Conservation (phyloP, 2,329 filamentous ascomycete species). For the Xylaria sp. region DNA sequence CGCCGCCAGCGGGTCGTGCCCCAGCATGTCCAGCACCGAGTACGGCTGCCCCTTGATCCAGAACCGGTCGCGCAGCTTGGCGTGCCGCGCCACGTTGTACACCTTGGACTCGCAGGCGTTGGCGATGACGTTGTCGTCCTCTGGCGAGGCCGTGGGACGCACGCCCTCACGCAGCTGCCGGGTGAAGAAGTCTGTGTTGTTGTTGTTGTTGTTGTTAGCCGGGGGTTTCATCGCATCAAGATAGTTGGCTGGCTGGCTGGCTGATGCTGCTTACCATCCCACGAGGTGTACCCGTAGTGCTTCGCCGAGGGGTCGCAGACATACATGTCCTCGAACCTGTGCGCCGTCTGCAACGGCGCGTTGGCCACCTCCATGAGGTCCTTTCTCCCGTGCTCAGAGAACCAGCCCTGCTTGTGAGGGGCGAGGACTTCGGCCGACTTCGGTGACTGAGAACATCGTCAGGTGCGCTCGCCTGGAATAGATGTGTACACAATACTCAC, state of each 20-base stretch:
- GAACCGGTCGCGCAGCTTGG: constrained; percentile 54
- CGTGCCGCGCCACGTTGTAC: constrained; percentile 42
- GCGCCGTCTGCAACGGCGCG: constrained; percentile 42
- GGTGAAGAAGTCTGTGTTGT: constrained; percentile 55
- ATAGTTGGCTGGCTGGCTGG: background rate
- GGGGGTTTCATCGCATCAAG: no score
- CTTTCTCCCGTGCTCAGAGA: constrained; percentile 50
- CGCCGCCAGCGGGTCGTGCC: constrained; percentile 46
- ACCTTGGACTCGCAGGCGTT: constrained; percentile 61
- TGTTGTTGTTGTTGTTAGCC: background rate
- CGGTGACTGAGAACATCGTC: constrained; percentile 43
- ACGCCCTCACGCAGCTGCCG: constrained; percentile 49
- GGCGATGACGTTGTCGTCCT: constrained; percentile 53
- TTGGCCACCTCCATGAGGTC: constrained; percentile 58
- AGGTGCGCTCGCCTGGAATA: background rate
- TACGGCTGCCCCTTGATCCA: constrained; percentile 65
- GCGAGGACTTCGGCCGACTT: constrained; percentile 56
- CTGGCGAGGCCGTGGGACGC: constrained; percentile 51
- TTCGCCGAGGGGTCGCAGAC: constrained; percentile 57
- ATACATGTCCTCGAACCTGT: constrained; percentile 63
- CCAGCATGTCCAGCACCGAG: constrained; percentile 56
- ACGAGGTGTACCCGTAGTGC: constrained; percentile 60
- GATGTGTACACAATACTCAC: constrained; percentile 32
- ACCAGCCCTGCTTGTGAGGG: constrained; percentile 54
- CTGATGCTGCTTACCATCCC: constrained; percentile 50